Conservation (phyloP, 140 eudicot genomes). For the Ambrosia hybrid region DNA sequence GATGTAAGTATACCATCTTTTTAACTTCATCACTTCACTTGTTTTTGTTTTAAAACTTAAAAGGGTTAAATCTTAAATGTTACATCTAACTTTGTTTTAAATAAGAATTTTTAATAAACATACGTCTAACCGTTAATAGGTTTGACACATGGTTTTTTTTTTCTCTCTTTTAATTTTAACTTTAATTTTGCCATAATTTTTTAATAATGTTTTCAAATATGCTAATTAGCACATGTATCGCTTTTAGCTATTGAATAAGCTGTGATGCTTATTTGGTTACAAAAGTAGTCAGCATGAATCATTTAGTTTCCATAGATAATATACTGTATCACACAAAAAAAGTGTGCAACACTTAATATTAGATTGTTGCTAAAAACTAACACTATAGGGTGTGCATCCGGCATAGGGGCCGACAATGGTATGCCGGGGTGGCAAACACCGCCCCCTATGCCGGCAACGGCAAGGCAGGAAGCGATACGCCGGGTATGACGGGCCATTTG, state of each 20-base stretch:
- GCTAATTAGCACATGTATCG: neutral
- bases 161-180: no score
- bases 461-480: no score
- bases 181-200: no score
- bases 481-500: no score
- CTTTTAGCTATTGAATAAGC: neutral
- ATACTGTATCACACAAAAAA: no score
- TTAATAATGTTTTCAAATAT: neutral
- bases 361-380: no score
- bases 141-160: no score
- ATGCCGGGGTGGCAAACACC: no score
- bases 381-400: no score
- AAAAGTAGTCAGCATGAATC: neutral
- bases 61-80: neutral
- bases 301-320: neutral
- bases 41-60: neutral
- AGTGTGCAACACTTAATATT: no score
- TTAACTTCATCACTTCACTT: neutral
- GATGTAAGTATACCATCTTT: conserved; percentile 34
- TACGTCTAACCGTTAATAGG: neutral
- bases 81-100: neutral
- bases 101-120: neutral
- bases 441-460: no score
- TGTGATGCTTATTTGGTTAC: neutral
- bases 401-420: no score